Percentiles rank a stretch among this genome's conserved stretches.
These are phyloP conservation scores for Prunus padus DNA, from an alignment of 306 rosid genomes.

Conservation along the genomic window DNA sequence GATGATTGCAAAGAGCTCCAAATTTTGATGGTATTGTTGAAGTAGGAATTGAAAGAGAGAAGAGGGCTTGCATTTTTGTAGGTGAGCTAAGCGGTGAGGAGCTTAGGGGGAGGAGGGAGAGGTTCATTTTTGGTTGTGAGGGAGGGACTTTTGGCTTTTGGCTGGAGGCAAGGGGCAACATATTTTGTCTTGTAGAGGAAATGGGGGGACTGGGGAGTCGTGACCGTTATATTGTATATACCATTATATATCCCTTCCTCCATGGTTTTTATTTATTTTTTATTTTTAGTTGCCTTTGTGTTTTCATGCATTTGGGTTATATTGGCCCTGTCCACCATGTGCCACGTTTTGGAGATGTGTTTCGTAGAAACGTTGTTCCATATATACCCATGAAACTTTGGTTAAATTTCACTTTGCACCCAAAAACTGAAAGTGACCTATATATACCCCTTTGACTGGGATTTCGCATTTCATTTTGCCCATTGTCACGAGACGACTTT, in stretches of 20 bases:
- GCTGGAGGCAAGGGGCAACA: constrained; percentile 53
- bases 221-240: neutral
- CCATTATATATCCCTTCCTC: neutral
- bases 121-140: constrained; percentile 17
- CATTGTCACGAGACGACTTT: no score
- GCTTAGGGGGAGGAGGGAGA: constrained; percentile 45
- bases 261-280: neutral
- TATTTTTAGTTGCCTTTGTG: neutral
- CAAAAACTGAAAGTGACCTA: no score
- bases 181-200: neutral
- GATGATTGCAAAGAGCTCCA: constrained; percentile 10
- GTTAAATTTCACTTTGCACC: no score
- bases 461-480: no score
- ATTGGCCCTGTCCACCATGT: no score
- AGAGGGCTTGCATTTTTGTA: constrained; percentile 54
- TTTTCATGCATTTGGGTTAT: neutral
- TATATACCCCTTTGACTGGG: no score
- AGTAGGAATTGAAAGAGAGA: neutral
- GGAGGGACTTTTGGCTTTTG: constrained; percentile 43
- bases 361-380: no score
- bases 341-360: no score
- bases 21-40: neutral
- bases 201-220: no score
- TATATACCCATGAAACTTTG: no score
- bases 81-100: constrained; percentile 30